Base-by-base conservation (phyloP, 129 eudicot species). In the Silybum marianum region DNA sequence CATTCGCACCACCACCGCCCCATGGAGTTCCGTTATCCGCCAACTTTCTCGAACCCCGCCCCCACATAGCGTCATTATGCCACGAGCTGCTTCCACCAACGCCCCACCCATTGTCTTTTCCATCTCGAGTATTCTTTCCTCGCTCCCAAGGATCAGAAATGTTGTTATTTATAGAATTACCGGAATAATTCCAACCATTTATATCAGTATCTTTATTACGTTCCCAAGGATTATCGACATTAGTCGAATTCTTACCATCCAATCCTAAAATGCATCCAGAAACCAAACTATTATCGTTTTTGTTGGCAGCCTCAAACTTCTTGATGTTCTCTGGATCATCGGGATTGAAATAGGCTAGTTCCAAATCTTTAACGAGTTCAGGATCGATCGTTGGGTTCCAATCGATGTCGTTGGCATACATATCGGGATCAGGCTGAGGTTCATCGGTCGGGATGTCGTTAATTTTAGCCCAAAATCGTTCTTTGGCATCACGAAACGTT, bases 381-480 rank as follows among this genome's bases (percentile, higher is more conserved):
- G 81, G 89, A 85, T 95, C 89, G 8, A 90, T 84, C 25, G 74
- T 25, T 12, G 92, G 86, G 76, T 90, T 86, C 98, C 98, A 95
- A 76, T 95, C 92, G 9, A 92, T 83, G 28, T 95, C 83, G 51
- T 85, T 88, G 40, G 86, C 73, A 74, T 84, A 92, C 81, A 87
- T 85, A 54, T 92, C 86, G 8, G 92, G 91, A 82, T 90, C 85
- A 3, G 89, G 96, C 16, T 78, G 40, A 51, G 88, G 90, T 73
- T 38, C 69, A 4, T 85, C 89, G 62, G 69, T 68, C 2, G 90
- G 94, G 68, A 86, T 78, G 81, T 88, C 84, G 36, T 90, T 86
- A 13, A 92, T 84, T 83, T 66, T 79, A n/a, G 86, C 90, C 91
- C 91, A 90, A 85, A 87, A 95, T n/a, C 89, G 91, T 71, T 82